A percentile compares a stretch with the other conserved stretches of the same genome.
These are phyloP conservation scores for Hymenoscyphus fructigenus DNA, from an alignment of 2,329 filamentous ascomycete genomes.

Conservation along the genomic window DNA sequence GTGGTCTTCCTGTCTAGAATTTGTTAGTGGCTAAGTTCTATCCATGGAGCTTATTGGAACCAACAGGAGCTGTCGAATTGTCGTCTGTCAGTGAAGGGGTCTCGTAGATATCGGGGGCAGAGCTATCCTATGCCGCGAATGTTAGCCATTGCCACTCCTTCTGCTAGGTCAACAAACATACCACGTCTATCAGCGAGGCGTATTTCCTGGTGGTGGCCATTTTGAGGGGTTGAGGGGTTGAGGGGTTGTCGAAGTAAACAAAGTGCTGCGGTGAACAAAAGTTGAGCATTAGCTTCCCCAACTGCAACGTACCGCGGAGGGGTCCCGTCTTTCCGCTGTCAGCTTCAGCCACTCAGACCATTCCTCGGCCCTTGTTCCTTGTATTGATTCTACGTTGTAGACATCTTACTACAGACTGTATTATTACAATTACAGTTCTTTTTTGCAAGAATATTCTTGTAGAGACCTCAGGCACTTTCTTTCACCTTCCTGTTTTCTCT, in stretches of 20 bases:
- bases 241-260: background rate
- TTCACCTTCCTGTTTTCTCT: too few species aligned
- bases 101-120: constrained; percentile 93
- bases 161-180: constrained; percentile 40
- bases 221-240: constrained; percentile 12
- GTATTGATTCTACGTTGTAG: too few species aligned
- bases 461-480: too few species aligned
- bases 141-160: constrained; percentile 4
- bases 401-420: too few species aligned
- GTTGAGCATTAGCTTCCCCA: background rate
- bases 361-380: too few species aligned
- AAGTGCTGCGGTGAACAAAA: background rate
- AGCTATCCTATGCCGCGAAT: constrained; percentile 59
- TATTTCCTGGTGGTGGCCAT: constrained; percentile 83
- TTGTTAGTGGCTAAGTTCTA: constrained; percentile 11
- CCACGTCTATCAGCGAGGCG: constrained; percentile 75
- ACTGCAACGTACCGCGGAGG: background rate
- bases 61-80: constrained; percentile 78
- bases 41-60: constrained; percentile 32
- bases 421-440: too few species aligned
- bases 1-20: constrained; percentile 43
- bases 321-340: background rate
- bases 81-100: constrained; percentile 92
- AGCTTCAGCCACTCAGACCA: too few species aligned
- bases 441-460: too few species aligned